These are phyloP conservation scores for Ocimum tenuiflorum DNA, from an alignment of 257 asterid genomes.

Conservation along the genomic window DNA sequence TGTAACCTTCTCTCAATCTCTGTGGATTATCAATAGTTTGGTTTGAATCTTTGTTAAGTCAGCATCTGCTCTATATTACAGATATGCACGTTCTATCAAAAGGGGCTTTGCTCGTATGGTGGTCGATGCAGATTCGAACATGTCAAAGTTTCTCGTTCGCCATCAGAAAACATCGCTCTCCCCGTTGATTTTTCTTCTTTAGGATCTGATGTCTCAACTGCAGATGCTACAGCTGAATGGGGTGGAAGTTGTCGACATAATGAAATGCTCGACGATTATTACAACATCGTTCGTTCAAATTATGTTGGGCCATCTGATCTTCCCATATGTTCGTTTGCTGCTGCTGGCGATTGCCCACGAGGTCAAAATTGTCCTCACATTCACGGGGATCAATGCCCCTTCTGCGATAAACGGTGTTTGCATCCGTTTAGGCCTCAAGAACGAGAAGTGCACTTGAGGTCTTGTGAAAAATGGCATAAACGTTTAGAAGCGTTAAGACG, in stretches of 20 bases:
- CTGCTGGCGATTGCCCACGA: conserved; percentile 80
- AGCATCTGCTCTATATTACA: conserved; percentile 27
- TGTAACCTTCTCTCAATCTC: conserved; percentile 30
- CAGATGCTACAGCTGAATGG: conserved; percentile 21
- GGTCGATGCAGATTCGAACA: conserved; percentile 87
- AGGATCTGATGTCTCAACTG: conserved; percentile 25
- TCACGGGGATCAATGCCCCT: conserved; percentile 77
- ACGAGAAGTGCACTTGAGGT: conserved; percentile 68
- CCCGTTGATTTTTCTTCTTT: conserved; percentile 25
- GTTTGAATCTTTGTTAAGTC: background rate
- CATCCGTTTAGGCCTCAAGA: conserved; percentile 84
- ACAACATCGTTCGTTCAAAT: conserved; percentile 23
- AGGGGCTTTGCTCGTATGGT: conserved; percentile 82
- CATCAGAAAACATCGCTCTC: conserved; percentile 29
- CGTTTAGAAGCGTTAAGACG: conserved; percentile 51
- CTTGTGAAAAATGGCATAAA: conserved; percentile 59
- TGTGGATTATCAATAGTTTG: background rate
- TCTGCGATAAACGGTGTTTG: conserved; percentile 67
- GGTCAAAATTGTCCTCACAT: conserved; percentile 70
- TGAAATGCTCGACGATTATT: conserved; percentile 25
- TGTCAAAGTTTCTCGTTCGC: conserved; percentile 43
- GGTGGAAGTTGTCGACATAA: too few species aligned
- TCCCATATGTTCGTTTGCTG: conserved; percentile 76
- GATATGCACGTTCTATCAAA: conserved; percentile 84
- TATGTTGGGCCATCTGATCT: conserved; percentile 51